A percentile compares a stretch with the other conserved stretches of the same genome.
These are phyloP conservation scores for Candida silvatica DNA, from an alignment of 805 yeast genomes.

Conservation along the genomic window DNA sequence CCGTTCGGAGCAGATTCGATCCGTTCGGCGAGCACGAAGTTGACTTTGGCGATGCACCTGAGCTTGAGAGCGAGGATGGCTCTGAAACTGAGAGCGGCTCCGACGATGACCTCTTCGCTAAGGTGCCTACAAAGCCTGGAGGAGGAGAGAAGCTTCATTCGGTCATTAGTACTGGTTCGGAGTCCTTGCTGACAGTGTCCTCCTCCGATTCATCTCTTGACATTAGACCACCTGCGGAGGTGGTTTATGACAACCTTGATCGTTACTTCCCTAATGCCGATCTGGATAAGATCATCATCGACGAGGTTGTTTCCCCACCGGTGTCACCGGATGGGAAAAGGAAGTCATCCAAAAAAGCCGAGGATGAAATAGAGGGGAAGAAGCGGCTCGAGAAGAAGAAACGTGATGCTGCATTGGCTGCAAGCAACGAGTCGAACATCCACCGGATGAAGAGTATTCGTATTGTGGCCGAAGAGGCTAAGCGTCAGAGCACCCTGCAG, in stretches of 20 bases:
- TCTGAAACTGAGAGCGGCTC: conserved; percentile 28
- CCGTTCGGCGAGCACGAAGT: conserved; percentile 65
- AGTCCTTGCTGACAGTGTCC: conserved; percentile 4
- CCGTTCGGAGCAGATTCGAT: conserved; percentile 23
- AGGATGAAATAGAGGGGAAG: no score
- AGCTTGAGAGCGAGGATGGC: conserved; percentile 32
- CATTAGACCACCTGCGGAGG: conserved; percentile 92
- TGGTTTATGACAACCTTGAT: conserved; percentile 84
- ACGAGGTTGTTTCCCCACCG: conserved; percentile 57
- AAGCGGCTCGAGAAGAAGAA: conserved; percentile 1
- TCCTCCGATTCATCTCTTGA: conserved; percentile 31
- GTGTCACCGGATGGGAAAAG: conserved; percentile 37
- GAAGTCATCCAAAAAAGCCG: no score
- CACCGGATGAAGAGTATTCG: conserved; percentile 85
- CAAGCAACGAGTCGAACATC: conserved; percentile 28
- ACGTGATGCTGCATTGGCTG: conserved; percentile 24
- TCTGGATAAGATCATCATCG: conserved; percentile 82
- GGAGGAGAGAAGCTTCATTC: conserved; percentile 1
- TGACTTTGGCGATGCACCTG: conserved; percentile 69
- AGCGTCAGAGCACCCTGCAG: conserved; percentile 10
- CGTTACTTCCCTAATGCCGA: conserved; percentile 88
- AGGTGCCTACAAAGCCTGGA: conserved; percentile 22
- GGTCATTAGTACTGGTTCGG: background rate
- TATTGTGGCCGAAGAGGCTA: conserved; percentile 87
- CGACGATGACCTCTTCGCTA: conserved; percentile 58